Evolutionary conservation across 768 basidiomycete species (phyloP).

Genomic region (Fomitopsis serialis): DNA sequence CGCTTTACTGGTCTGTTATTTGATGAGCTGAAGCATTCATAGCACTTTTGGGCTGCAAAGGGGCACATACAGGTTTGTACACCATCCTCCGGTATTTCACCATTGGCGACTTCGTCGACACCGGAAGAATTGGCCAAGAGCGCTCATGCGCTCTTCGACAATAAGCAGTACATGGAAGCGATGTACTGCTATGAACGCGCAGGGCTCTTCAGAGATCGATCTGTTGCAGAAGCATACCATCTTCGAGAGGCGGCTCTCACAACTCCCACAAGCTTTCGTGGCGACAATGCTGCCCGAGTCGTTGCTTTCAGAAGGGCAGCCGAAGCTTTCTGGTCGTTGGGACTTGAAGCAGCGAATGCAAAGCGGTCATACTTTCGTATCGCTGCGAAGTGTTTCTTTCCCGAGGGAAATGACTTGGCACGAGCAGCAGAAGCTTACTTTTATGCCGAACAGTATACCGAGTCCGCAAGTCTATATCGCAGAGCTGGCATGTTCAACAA

Average conservation of each 20-base stretch:
- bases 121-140: constrained; percentile 40
- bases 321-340: constrained; percentile 42
- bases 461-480: constrained; percentile 43
- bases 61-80: constrained; percentile 43
- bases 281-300: constrained; percentile 18
- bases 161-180: constrained; percentile 46
- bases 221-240: constrained; percentile 46
- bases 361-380: constrained; percentile 21
- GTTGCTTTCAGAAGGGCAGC: constrained; percentile 42
- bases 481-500: constrained; percentile 47
- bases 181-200: constrained; percentile 51
- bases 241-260: constrained; percentile 46
- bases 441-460: constrained; percentile 35
- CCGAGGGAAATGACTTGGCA: constrained; percentile 20
- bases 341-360: constrained; percentile 23
- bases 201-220: constrained; percentile 32
- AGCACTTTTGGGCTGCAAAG: constrained; percentile 45
- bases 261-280: constrained; percentile 11
- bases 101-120: constrained; percentile 49
- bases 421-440: constrained; percentile 42
- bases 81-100: constrained; percentile 41
- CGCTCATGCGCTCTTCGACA: constrained; percentile 36
- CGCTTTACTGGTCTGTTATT: too few relatives aligned
- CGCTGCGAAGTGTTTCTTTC: constrained; percentile 20
- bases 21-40: too few relatives aligned